Base-by-base conservation (phyloP, 1,139 yeast genomes). In the Debaryomycetaceae sp. region DNA sequence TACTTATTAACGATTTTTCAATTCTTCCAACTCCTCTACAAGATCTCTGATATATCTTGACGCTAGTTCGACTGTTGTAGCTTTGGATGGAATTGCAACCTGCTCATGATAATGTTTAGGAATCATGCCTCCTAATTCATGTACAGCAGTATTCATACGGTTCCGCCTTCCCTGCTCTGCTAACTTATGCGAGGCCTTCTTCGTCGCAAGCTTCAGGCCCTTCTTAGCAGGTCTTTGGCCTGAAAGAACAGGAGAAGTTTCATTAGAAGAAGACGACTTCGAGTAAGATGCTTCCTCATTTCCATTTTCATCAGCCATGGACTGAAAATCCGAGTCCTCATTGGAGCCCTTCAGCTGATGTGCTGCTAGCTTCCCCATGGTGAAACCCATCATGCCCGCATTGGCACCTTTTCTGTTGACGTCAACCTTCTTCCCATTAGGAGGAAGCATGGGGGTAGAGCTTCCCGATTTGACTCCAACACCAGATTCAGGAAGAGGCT, bases 121-220 rank as follows among this genome's bases (percentile, higher is more conserved):
- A 17, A 92, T 74, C 46, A 88, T 64, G 8, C 70, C 55, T 3
- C 84, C 83, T 42, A 92, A 67, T 37, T 87, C 95, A 36, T 79
- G 79, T 16, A 92, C 81, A 0, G 97, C 98, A 42, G 71, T 65
- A 61, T 92, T 92, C 83, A 92, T 84, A 48, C 98, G 72, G 59
- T 91, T 89, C 52, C 98, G 77, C 44, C 98, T 73, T 8, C 96
- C 98, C 62, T 92, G 97, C 63, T 92, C 98, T 0, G 98, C 98
- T 19, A 87, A 73, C 57, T 92, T 91, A 62, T 92, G 98, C 18
- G 87, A 82, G 5, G 92, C 85, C 51, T 83, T 83, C 58, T 84
- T 83, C 22, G 75, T 70, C 0, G 73, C 59, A 2, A 61, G 61
- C 44, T 59, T 64, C 39, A 61, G 66, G 4, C 44, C 37, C 22